Conservation (phyloP, 2,329 filamentous ascomycete genomes). For the Fusarium coicis region DNA sequence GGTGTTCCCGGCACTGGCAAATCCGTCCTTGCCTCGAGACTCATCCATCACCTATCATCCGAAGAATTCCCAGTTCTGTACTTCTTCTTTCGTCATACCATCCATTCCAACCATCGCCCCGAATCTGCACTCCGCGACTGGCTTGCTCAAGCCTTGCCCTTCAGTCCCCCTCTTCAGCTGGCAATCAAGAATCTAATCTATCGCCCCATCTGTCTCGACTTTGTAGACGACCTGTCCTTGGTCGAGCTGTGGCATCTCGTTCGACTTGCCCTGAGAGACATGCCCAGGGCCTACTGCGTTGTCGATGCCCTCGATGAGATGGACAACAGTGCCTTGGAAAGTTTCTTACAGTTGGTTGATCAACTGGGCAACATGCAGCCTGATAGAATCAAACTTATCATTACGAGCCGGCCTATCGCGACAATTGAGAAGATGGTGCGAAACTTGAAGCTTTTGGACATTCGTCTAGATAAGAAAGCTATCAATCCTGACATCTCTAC, state of each 20-base stretch:
- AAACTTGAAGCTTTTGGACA: neutral
- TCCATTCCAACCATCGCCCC: conserved; percentile 50
- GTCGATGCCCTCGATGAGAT: conserved; percentile 61
- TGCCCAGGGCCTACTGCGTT: conserved; percentile 51
- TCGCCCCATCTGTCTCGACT: neutral
- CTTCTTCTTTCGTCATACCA: conserved; percentile 55
- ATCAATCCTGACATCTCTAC: conserved; percentile 55
- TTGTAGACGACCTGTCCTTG: conserved; percentile 7
- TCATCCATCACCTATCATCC: conserved; percentile 26
- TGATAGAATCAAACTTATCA: conserved; percentile 52
- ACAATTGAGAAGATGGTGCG: conserved; percentile 40
- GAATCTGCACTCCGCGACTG: conserved; percentile 49
- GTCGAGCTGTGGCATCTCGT: conserved; percentile 48
- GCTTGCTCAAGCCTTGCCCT: conserved; percentile 47
- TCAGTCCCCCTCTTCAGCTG: conserved; percentile 46
- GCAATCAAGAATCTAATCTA: conserved; percentile 27
- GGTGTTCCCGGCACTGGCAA: conserved; percentile 55
- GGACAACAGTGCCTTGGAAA: conserved; percentile 46
- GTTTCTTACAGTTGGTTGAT: conserved; percentile 49
- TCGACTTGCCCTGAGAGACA: conserved; percentile 32
- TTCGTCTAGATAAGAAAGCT: conserved; percentile 51
- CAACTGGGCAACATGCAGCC: conserved; percentile 48
- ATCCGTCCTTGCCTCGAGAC: conserved; percentile 48
- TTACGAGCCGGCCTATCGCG: conserved; percentile 55
- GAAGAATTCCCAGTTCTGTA: conserved; percentile 46